Conservation (phyloP, 306 rosid species). For the Malus sieversii region DNA sequence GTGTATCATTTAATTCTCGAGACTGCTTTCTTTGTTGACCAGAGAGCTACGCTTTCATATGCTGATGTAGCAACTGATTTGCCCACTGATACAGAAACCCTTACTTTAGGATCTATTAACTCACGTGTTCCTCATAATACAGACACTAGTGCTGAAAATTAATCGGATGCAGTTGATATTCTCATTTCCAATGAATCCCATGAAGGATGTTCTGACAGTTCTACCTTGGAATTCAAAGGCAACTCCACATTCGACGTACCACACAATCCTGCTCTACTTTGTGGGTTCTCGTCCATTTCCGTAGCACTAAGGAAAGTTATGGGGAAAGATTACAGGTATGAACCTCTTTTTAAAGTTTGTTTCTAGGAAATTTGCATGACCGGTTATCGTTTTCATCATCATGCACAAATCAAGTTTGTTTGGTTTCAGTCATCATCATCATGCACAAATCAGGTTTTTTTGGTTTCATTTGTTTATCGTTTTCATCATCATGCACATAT, state of each 20-base stretch:
- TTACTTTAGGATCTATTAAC: conserved; percentile 26
- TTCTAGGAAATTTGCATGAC: no score
- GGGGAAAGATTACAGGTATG: conserved; percentile 20
- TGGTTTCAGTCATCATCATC: no score
- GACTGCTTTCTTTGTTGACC: conserved; percentile 88
- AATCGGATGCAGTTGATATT: conserved; percentile 33
- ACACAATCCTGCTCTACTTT: conserved; percentile 51
- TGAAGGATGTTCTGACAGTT: conserved; percentile 29
- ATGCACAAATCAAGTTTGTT: no score
- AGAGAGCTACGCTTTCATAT: conserved; percentile 53
- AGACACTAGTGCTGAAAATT: conserved; percentile 38
- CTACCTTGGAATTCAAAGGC: conserved; percentile 28
- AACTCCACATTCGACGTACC: conserved; percentile 23
- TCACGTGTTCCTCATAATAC: conserved; percentile 29
- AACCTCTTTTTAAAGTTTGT: no score
- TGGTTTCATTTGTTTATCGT: no score
- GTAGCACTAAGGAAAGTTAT: conserved; percentile 67
- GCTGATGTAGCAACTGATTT: conserved; percentile 20
- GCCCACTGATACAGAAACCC: conserved; percentile 30
- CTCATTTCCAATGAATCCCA: conserved; percentile 42
- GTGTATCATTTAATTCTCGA: conserved; percentile 86
- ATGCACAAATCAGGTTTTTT: no score
- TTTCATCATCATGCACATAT: no score
- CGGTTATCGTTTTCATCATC: no score
- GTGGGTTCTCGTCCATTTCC: conserved; percentile 71